Base-by-base conservation (phyloP, 1,284 basidiomycete species). In the Ceratobasidium sp. region DNA sequence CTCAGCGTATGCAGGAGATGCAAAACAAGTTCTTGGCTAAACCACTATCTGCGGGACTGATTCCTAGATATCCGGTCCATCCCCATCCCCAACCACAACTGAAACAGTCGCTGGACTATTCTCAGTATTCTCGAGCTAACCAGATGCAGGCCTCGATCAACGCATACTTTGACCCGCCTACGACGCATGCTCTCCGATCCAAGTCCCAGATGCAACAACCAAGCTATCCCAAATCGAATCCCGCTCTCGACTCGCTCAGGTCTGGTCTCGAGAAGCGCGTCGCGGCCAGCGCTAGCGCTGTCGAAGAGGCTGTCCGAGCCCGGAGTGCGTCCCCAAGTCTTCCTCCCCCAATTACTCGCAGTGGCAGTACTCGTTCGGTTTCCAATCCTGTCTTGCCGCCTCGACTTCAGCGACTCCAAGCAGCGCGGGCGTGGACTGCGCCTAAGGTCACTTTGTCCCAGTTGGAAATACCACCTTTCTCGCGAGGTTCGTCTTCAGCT, bases 231-330 rank as follows among this genome's bases (percentile, higher is more conserved):
- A 56, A 42, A 12, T 26, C 71, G 42, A 74, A 74, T n/a, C 71
- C 44, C n/a, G 28, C 71, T 3, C 71, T 74, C 33, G 71, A 74
- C 26, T 50, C 71, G 26, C 71, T 74, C 17, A 62, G 71, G 48
- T 74, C 71, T 50, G 71, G 71, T 40, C 61, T 74, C 17, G 71
- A 74, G 61, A 20, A 62, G 23, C 44, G 71, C 9, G 46, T 59
- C 33, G 71, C 61, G 40, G 71, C 71, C 1, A 74, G 71, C 23
- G 71, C 61, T 28, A 74, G 46, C 38, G 71, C 71, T 20, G 33
- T 74, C 12, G 71, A 74, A 64, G 71, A 74, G 48, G 71, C 71
- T 15, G 71, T 74, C 9, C 57, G 71, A 42, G 71, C 71, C 26
- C 71, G 71, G 9, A 74, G 48, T 42, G 71, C 44, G 13, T 64